phyloP scores from a whole-genome alignment of 202 grass and related monocot genomes.

The Bolboschoenoplectus hybrid region DNA sequence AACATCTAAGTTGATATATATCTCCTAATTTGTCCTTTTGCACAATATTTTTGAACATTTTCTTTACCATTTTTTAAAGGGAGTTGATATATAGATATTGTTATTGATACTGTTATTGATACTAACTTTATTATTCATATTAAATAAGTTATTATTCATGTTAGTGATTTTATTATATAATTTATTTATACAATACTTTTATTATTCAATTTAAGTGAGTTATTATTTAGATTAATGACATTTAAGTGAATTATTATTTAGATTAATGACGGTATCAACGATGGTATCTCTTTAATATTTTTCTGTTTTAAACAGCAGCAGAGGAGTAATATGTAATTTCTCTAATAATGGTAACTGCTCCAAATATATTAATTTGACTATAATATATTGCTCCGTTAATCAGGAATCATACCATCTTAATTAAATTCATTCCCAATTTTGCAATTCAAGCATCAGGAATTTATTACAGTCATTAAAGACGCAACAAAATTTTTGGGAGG shows the following conservation, averaged over 20 bases:
- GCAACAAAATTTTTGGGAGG: background rate
- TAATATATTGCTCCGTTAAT: background rate
- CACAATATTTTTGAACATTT: background rate
- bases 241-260: no score
- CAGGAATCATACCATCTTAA: background rate
- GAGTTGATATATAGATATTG: no score
- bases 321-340: background rate
- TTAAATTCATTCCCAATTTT: background rate
- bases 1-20: background rate
- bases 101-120: no score
- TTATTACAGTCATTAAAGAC: background rate
- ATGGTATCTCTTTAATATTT: no score
- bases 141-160: no score
- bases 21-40: background rate
- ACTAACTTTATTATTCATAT: no score
- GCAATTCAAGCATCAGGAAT: background rate
- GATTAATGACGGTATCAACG: no score
- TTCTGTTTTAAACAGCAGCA: no score
- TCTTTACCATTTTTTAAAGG: background rate
- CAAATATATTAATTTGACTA: background rate
- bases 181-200: no score
- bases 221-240: no score
- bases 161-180: no score
- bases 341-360: background rate
- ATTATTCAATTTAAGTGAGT: no score